These are phyloP conservation scores for Lachancea mirantina DNA, from an alignment of 805 yeast genomes.

Conservation along the genomic window DNA sequence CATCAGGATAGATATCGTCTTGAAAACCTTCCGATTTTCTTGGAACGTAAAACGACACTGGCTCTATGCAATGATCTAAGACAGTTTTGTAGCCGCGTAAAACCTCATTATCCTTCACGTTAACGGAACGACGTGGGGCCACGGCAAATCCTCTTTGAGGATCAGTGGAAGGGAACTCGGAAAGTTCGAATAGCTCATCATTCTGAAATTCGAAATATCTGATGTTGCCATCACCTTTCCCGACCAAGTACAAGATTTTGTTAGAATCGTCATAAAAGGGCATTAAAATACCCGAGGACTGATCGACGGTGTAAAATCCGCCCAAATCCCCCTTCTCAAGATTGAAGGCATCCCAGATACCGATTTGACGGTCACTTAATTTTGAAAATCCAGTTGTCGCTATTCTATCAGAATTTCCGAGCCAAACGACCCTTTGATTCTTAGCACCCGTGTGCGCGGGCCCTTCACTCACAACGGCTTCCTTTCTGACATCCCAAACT, in stretches of 20 bases:
- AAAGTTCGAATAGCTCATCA: constrained; percentile 73
- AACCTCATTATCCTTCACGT: constrained; percentile 77
- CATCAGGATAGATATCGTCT: constrained; percentile 86
- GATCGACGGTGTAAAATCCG: constrained; percentile 79
- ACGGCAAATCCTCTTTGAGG: constrained; percentile 96
- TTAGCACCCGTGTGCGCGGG: constrained; percentile 91
- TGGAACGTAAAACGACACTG: constrained; percentile 88
- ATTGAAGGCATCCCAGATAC: constrained; percentile 80
- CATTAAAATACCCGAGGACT: constrained; percentile 88
- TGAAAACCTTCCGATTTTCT: constrained; percentile 91
- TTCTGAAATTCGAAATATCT: constrained; percentile 86
- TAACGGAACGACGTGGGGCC: constrained; percentile 76
- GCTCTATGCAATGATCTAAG: constrained; percentile 78
- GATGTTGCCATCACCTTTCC: constrained; percentile 97
- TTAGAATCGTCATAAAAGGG: constrained; percentile 84
- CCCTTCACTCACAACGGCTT: constrained; percentile 72
- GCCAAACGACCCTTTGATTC: constrained; percentile 80
- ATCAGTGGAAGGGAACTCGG: constrained; percentile 83
- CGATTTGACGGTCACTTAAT: constrained; percentile 90
- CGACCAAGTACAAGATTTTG: constrained; percentile 78
- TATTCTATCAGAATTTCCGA: constrained; percentile 77
- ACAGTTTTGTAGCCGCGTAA: constrained; percentile 80
- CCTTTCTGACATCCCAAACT: constrained; percentile 83
- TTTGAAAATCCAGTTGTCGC: constrained; percentile 93
- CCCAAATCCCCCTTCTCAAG: constrained; percentile 79